Evolutionary conservation across 805 yeast genomes (phyloP).

Genomic region (Clavispora asparagi): DNA sequence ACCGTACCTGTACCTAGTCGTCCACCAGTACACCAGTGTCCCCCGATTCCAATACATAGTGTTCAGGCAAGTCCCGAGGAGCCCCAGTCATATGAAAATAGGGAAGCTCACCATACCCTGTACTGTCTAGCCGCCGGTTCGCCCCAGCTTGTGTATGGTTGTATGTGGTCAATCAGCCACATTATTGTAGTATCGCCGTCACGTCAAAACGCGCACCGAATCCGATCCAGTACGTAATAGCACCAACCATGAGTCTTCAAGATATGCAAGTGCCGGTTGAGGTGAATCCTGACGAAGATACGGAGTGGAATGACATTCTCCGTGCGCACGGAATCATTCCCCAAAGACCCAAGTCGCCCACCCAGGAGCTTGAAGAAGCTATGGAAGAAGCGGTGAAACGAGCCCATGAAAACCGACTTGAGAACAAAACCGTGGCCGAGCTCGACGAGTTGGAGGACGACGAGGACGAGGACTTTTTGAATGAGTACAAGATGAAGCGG

Average conservation of each 20-base stretch:
- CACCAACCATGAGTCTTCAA: constrained; percentile 9
- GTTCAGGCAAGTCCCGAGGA: too few species aligned
- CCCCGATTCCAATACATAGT: too few species aligned
- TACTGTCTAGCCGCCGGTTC: too few species aligned
- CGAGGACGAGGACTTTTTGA: constrained; percentile 87
- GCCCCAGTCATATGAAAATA: too few species aligned
- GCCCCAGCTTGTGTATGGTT: too few species aligned
- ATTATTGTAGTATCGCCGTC: not conserved
- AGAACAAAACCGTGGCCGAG: constrained; percentile 71
- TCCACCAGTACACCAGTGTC: too few species aligned
- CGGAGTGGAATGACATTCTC: constrained; percentile 97
- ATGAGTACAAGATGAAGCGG: constrained; percentile 70
- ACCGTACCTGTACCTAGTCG: too few species aligned
- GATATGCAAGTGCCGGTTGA: constrained; percentile 72
- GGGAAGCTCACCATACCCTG: too few species aligned
- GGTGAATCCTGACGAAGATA: constrained; percentile 93
- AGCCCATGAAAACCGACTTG: constrained; percentile 82
- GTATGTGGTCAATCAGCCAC: too few species aligned
- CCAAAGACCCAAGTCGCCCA: constrained; percentile 83
- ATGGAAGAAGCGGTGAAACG: constrained; percentile 72
- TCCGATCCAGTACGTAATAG: not conserved
- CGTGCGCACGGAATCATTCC: constrained; percentile 90
- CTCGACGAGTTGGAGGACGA: constrained; percentile 86
- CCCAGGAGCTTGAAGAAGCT: constrained; percentile 82
- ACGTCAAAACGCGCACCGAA: not conserved